Base-by-base conservation (phyloP, 495 filamentous ascomycete genomes). In the Penicillium crystallinum region DNA sequence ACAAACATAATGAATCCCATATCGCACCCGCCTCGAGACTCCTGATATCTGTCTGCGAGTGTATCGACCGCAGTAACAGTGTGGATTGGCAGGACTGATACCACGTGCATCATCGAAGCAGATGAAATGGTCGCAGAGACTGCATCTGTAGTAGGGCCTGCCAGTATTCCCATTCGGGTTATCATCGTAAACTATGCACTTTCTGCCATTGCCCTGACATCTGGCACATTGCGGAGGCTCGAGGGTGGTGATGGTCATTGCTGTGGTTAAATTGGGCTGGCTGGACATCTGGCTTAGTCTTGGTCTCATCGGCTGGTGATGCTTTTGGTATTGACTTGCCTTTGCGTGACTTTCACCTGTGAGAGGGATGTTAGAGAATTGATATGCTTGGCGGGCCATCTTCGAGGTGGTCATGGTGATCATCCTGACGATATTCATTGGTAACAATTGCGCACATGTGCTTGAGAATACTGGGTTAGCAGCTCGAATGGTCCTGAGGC, bases 1-100 rank as follows among this genome's bases (percentile, higher is more conserved):
- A 17, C 55, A 57, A n/a, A 54, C 55, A 54, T 49, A 57, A 19
- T 54, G 51, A 37, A 46, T 17, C 11, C 44, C 48, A 33, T 52
- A 17, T 2, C 35, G 44, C 12, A 35, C 21, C 15, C 18, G 18
- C 10, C 49, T 46, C 17, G 9, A 6, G 0, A 30, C 8, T 4
- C 46, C 46, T 11, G 38, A 39, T 6, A 41, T 18, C 21, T 49
- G 55, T 25, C 39, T 40, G 33, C 55, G 29, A 37, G 45, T 42
- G 15, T 46, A 46, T 15, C 6, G 2, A 3, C 51, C 39, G 21
- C 55, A 57, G 3, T 19, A 4, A 25, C 55, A 57, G 14, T 4
- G 23, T 6, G 45, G 51, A 31, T 57, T 54, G 8, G 15, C 31
- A 0, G 34, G 25, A 17, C 34, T 21, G n/a, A 54, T 22, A 11